Percentiles rank a stretch among this genome's conserved stretches.
Conservation (phyloP, 306 rosid species). For the Quercus gilva region DNA sequence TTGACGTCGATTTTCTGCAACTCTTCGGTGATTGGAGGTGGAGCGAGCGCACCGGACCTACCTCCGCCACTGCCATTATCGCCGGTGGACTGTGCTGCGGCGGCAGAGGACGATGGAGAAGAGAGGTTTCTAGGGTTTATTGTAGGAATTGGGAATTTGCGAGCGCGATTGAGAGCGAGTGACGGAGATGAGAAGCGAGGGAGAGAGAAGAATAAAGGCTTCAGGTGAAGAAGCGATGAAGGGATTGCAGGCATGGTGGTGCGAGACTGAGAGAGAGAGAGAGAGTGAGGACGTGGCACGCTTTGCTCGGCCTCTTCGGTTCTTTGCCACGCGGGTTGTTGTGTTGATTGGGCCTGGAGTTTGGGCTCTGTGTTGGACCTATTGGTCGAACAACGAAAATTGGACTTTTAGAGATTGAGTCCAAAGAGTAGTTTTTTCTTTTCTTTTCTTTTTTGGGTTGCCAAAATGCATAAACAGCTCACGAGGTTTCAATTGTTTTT, state of each 20-base stretch:
- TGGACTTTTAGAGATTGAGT: too few species aligned
- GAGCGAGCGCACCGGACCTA: constrained; percentile 66
- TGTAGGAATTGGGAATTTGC: constrained; percentile 15
- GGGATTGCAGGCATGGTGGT: constrained; percentile 52
- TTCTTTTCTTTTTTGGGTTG: too few species aligned
- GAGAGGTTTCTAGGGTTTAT: constrained; percentile 27
- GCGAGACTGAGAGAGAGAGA: not conserved
- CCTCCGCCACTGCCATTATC: constrained; percentile 41
- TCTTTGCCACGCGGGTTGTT: not conserved
- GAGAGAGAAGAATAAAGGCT: constrained; percentile 49
- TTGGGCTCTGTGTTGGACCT: too few species aligned
- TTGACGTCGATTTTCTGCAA: constrained; percentile 72
- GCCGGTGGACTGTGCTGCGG: constrained; percentile 36
- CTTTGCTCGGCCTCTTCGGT: not conserved
- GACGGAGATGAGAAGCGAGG: constrained; percentile 41
- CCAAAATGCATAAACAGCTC: too few species aligned
- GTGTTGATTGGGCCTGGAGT: not conserved
- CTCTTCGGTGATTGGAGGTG: constrained; percentile 42
- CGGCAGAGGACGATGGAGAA: constrained; percentile 35
- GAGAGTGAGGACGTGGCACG: not conserved
- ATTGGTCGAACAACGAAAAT: too few species aligned
- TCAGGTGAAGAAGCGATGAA: constrained; percentile 40
- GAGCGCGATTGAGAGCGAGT: constrained; percentile 20
- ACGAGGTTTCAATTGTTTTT: too few species aligned
- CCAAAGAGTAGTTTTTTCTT: too few species aligned